Base-by-base conservation (phyloP, 768 basidiomycete genomes). In the Phanerodontia chrysosporium region DNA sequence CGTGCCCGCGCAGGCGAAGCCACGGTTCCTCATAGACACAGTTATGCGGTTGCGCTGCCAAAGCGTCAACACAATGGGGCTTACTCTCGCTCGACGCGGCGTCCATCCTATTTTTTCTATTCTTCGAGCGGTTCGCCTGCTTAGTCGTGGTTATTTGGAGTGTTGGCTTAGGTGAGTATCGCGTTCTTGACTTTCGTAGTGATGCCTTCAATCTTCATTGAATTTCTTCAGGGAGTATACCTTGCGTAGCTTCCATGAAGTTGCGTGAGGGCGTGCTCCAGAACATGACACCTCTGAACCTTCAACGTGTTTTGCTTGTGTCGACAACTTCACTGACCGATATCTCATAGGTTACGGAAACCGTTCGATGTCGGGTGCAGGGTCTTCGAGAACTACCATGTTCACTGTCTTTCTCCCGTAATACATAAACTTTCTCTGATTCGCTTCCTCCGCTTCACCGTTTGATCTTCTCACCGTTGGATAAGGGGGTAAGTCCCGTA, bases 171-270 rank as follows among this genome's bases (percentile, higher is more conserved):
- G 55, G 16, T 44, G 60, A 58, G 60, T 58, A 22, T 14, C 18
- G 57, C 49, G 45, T n/a, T 51, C 61, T 4, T 46, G 18, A 22
- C 21, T 12, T 45, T n/a, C 5, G n/a, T 36, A 25, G 56, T 67
- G 59, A 81, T 89, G 86, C 48, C 45, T 87, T 87, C 84, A 74
- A 72, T 59, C 74, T n/a, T 74, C 62, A 73, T 86, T 87, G 90
- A 90, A 91, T 92, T 92, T 92, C 90, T 92, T 92, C 90, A 91
- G 77, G 90, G 90, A 85, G 86, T 74, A 89, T 87, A 86, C 85
- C 83, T 55, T 60, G 58, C 66, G 63, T 58, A 29, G 22, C 35
- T 14, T 51, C 28, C 18, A 18, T 18, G 39, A 48, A 3, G 46
- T n/a, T 42, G 52, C 13, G 61, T 64, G 70, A 67, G 85, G 87